phyloP scores from a whole-genome alignment of 2,329 filamentous ascomycete species.

The Myriosclerotinia scirpicola region DNA sequence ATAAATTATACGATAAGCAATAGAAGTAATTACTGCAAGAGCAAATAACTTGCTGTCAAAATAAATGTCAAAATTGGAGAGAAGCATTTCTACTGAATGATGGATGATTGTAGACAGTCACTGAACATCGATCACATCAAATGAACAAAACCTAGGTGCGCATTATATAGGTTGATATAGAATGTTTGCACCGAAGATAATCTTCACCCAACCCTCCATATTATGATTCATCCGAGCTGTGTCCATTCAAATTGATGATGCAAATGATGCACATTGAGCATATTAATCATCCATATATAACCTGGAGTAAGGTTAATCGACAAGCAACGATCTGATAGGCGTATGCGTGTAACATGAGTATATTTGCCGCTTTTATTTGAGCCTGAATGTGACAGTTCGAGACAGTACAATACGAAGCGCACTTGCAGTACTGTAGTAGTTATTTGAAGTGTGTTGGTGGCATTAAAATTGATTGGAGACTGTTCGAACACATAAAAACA shows the following conservation, averaged over 20 bases:
- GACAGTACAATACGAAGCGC: no score
- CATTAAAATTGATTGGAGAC: no score
- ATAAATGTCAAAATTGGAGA: background rate
- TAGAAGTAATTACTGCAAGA: background rate
- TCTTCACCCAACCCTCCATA: background rate
- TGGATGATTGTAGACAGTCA: background rate
- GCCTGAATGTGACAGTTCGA: background rate
- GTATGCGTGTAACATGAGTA: background rate
- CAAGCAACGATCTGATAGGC: background rate
- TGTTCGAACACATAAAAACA: no score
- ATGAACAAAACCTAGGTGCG: background rate
- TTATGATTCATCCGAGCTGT: background rate
- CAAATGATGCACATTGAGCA: background rate
- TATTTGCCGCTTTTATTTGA: background rate
- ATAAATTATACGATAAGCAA: conserved; percentile 21
- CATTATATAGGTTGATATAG: background rate
- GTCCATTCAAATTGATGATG: background rate
- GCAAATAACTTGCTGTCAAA: background rate
- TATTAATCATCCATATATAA: background rate
- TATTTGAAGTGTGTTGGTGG: no score
- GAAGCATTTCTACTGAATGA: background rate
- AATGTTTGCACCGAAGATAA: background rate
- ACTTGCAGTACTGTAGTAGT: no score
- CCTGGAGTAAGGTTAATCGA: background rate
- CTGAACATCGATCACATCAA: background rate